Evolutionary conservation across 78 protist genomes (phyloP), one percentile per base, ranked within the genome.

Genomic region (Anaeramoeba flamelloides): DNA sequence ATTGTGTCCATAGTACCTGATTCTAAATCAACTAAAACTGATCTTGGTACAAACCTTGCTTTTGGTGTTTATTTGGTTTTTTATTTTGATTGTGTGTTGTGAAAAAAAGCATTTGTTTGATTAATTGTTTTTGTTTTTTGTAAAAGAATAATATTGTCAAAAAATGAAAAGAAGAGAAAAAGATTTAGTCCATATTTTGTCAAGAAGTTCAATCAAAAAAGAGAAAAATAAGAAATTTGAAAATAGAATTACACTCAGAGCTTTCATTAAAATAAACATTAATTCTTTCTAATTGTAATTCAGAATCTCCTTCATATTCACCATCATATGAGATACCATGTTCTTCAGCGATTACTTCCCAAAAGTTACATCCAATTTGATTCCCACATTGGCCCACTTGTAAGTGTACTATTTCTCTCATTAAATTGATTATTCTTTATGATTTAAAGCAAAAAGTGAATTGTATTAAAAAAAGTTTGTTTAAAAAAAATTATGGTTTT

Each of bases 191-290:
- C n/a, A n/a, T n/a, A n/a, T n/a, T n/a, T n/a, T n/a, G n/a, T n/a
- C n/a, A n/a, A n/a, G n/a, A n/a, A n/a, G n/a, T n/a, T n/a, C n/a
- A n/a, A n/a, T n/a, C n/a, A n/a, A n/a, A n/a, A n/a, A n/a, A n/a
- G n/a, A n/a, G n/a, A n/a, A n/a, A n/a, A n/a, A n/a, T n/a, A n/a
- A n/a, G n/a, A n/a, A n/a, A n/a, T n/a, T n/a, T n/a, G n/a, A n/a
- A n/a, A n/a, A n/a, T n/a, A n/a, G n/a, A n/a, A n/a, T n/a, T 86
- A 37, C 94, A 93, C 40, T 91, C 91, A 34, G 90, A 79, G 34
- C 96, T 95, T 84, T 94, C 98, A 84, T 91, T 94, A 90, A 82
- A 94, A 93, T 94, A 95, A 75, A 95, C 97, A 81, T 93, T 90
- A 86, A 95, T 88, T 87, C 98, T 90, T 84, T 95, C 98, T 31